These are phyloP conservation scores for Leccinum pellstonianum DNA, from an alignment of 768 basidiomycete species.

Conservation along the genomic window DNA sequence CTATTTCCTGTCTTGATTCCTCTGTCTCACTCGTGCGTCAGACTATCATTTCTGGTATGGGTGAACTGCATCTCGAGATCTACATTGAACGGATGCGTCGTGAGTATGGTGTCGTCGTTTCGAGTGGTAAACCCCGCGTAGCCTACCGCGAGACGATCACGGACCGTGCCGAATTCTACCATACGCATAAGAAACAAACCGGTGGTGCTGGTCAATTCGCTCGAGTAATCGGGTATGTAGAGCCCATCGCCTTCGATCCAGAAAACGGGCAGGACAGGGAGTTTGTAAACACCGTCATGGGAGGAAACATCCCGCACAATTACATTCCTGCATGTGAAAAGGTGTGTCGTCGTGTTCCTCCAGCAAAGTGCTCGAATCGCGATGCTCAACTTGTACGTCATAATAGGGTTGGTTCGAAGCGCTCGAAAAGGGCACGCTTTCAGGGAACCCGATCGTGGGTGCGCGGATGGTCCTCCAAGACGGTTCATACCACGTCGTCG, in stretches of 20 bases:
- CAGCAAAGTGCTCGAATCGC: background rate
- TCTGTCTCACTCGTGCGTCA: constrained; percentile 30
- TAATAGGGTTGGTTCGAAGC: constrained; percentile 93
- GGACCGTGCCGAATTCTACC: constrained; percentile 75
- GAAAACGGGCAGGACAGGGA: constrained; percentile 81
- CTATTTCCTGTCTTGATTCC: background rate
- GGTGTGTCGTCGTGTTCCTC: constrained; percentile 41
- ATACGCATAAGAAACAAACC: constrained; percentile 97
- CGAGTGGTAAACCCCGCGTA: constrained; percentile 93
- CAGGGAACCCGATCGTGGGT: constrained; percentile 85
- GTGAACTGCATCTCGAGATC: constrained; percentile 97
- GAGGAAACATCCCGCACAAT: constrained; percentile 85
- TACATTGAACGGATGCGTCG: constrained; percentile 99
- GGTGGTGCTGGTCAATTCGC: constrained; percentile 98
- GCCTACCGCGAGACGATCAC: constrained; percentile 96
- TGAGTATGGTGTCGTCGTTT: constrained; percentile 92
- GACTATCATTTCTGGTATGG: constrained; percentile 99
- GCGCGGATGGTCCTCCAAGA: constrained; percentile 87
- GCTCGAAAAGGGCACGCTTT: constrained; percentile 83
- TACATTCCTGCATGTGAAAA: constrained; percentile 96
- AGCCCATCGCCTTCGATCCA: constrained; percentile 74
- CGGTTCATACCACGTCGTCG: constrained; percentile 89
- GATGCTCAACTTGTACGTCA: background rate
- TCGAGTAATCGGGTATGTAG: constrained; percentile 86
- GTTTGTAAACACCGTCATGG: constrained; percentile 89